phyloP scores from a whole-genome alignment of 306 rosid species.

The Hylodesmum podocarpum region DNA sequence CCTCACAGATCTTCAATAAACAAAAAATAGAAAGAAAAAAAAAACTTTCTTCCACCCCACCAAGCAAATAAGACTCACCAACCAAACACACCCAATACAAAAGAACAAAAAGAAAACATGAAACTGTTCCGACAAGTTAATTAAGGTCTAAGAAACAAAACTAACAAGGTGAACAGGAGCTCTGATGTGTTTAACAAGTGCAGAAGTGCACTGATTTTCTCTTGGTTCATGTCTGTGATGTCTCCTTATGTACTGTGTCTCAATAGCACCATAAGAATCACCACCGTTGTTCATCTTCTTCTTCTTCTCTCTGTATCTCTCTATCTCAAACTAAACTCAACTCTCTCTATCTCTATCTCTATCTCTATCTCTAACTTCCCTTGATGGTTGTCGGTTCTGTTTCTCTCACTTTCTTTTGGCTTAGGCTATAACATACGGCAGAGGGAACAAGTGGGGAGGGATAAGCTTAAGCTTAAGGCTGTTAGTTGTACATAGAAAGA shows the following conservation, averaged over 20 bases:
- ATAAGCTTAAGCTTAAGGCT: conserved; percentile 27
- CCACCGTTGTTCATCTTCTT: conserved; percentile 62
- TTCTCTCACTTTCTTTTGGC: neutral
- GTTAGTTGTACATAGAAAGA: conserved; percentile 19
- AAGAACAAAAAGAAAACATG: neutral
- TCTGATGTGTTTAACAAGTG: conserved; percentile 76
- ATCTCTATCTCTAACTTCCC: neutral
- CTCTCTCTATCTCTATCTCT: neutral
- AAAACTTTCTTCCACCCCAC: neutral
- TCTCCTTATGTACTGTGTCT: conserved; percentile 75
- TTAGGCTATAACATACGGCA: conserved; percentile 28
- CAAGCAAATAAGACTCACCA: neutral
- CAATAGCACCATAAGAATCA: conserved; percentile 50
- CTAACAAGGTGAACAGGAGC: conserved; percentile 90
- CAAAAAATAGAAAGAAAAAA: neutral
- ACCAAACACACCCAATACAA: neutral
- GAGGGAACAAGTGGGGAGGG: conserved; percentile 38
- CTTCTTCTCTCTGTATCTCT: neutral
- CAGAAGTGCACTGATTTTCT: conserved; percentile 88
- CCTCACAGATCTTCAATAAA: conserved; percentile 41
- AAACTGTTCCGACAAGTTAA: neutral
- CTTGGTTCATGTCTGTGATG: conserved; percentile 80
- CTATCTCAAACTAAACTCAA: neutral
- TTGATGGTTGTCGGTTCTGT: neutral
- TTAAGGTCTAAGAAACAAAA: neutral